Percentiles rank a stretch among this genome's conserved stretches.
Conservation (phyloP, 2,329 filamentous ascomycete genomes). For the Microascus cirrosus region DNA sequence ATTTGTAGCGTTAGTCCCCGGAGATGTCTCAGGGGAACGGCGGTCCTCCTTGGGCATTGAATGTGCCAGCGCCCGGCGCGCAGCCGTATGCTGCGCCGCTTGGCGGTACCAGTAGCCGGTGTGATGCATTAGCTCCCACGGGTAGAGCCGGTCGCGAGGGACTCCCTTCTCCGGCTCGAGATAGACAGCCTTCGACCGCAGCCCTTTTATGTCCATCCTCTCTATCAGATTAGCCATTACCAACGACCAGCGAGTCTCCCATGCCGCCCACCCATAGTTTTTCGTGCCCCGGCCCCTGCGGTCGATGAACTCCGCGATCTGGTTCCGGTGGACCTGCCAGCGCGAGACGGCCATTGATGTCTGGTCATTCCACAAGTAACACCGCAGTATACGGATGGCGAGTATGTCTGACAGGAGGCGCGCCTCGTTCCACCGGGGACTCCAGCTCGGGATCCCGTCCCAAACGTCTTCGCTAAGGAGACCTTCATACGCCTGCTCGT, state of each 20-base stretch:
- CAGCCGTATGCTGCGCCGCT: slow-evolving; percentile 44
- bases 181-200: slow-evolving; percentile 34
- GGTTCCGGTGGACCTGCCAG: slow-evolving; percentile 68
- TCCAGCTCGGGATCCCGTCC: slow-evolving; percentile 84
- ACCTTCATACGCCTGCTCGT: slow-evolving; percentile 76
- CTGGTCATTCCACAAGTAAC: slow-evolving; percentile 68
- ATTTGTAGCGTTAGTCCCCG: slow-evolving; percentile 32
- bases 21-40: slow-evolving; percentile 33
- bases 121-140: slow-evolving; percentile 55
- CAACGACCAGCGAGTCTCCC: slow-evolving; percentile 66
- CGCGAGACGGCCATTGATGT: slow-evolving; percentile 69
- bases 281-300: slow-evolving; percentile 72
- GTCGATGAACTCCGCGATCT: slow-evolving; percentile 68
- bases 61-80: slow-evolving; percentile 40
- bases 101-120: slow-evolving; percentile 56
- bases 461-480: slow-evolving; percentile 75
- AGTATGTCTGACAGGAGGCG: slow-evolving; percentile 75
- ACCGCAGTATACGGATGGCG: slow-evolving; percentile 70
- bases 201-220: slow-evolving; percentile 37
- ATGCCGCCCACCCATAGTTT: slow-evolving; percentile 90
- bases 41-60: slow-evolving; percentile 50
- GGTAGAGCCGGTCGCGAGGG: slow-evolving; percentile 44
- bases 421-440: slow-evolving; percentile 83
- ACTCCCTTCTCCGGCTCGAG: slow-evolving; percentile 47
- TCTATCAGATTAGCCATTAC: slow-evolving; percentile 52